Conservation (phyloP, 2,329 filamentous ascomycete genomes). For the Aspergillus sojae region DNA sequence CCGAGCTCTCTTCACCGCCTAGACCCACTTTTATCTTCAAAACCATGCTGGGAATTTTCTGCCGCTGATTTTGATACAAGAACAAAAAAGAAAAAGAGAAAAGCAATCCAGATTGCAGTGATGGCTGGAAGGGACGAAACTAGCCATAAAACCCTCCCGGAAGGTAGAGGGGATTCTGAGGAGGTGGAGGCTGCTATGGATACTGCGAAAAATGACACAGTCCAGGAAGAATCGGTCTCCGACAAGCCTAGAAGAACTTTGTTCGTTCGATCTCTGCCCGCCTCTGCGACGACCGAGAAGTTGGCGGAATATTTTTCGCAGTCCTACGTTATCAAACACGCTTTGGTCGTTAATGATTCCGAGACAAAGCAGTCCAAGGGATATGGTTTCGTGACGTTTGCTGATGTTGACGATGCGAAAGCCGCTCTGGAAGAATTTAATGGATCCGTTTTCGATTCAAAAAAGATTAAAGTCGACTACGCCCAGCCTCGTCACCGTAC, state of each 20-base stretch:
- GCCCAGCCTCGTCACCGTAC: conserved; percentile 82
- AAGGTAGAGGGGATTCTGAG: conserved; percentile 16
- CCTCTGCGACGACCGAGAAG: conserved; percentile 75
- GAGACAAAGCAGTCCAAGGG: conserved; percentile 85
- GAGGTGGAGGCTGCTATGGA: conserved; percentile 24
- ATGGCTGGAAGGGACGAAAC: conserved; percentile 26
- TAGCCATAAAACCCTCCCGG: conserved; percentile 40
- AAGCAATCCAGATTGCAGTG: conserved; percentile 5
- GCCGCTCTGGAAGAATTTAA: conserved; percentile 81
- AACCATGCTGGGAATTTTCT: conserved; percentile 33
- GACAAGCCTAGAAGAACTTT: conserved; percentile 64
- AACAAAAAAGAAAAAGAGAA: conserved; percentile 19
- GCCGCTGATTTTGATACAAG: conserved; percentile 37
- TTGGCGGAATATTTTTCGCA: conserved; percentile 91
- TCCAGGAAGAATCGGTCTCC: conserved; percentile 24
- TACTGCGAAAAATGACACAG: conserved; percentile 22
- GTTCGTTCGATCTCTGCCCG: conserved; percentile 86
- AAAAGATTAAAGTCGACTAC: conserved; percentile 81
- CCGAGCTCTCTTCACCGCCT: conserved; percentile 24
- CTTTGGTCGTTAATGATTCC: conserved; percentile 85
- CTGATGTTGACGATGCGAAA: conserved; percentile 86
- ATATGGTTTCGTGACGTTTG: conserved; percentile 96
- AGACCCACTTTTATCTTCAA: conserved; percentile 17
- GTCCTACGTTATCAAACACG: conserved; percentile 92
- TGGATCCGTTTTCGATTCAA: conserved; percentile 74